phyloP scores from a whole-genome alignment of 2,329 filamentous ascomycete genomes.

The Pleoardoris graminearum region DNA sequence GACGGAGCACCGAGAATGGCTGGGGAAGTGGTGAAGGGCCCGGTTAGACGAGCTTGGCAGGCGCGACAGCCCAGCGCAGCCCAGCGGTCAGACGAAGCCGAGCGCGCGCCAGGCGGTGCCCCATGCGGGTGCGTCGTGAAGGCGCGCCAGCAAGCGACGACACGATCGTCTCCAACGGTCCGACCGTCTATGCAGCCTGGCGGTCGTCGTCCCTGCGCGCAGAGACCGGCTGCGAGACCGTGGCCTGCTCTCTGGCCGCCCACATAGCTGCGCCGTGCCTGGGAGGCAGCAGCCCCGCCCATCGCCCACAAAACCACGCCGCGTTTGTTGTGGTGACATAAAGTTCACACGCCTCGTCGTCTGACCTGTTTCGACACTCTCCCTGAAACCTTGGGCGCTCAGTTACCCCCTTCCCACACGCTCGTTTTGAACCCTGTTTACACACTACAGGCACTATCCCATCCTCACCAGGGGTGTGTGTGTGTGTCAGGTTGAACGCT shows the following conservation, averaged over 20 bases:
- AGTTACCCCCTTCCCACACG: slow-evolving; percentile 10
- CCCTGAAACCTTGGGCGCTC: slow-evolving; percentile 20
- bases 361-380: slow-evolving; percentile 12
- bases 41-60: slow-evolving; percentile 7
- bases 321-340: slow-evolving; percentile 15
- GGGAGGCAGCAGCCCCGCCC: slow-evolving; percentile 11
- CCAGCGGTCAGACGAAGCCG: no score
- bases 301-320: neutral
- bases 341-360: slow-evolving; percentile 11
- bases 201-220: neutral
- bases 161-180: neutral
- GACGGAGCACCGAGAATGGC: slow-evolving; percentile 20
- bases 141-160: no score
- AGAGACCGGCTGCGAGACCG: slow-evolving; percentile 1
- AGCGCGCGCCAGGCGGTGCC: neutral
- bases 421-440: neutral
- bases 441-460: slow-evolving; percentile 20
- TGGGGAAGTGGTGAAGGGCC: slow-evolving; percentile 13
- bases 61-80: neutral
- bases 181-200: slow-evolving; percentile 4
- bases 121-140: neutral
- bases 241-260: neutral
- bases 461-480: slow-evolving; percentile 17
- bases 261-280: slow-evolving; percentile 1
- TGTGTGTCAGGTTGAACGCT: slow-evolving; percentile 7